phyloP scores from a whole-genome alignment of 1,284 basidiomycete genomes.

The Gymnopus androsaceus region DNA sequence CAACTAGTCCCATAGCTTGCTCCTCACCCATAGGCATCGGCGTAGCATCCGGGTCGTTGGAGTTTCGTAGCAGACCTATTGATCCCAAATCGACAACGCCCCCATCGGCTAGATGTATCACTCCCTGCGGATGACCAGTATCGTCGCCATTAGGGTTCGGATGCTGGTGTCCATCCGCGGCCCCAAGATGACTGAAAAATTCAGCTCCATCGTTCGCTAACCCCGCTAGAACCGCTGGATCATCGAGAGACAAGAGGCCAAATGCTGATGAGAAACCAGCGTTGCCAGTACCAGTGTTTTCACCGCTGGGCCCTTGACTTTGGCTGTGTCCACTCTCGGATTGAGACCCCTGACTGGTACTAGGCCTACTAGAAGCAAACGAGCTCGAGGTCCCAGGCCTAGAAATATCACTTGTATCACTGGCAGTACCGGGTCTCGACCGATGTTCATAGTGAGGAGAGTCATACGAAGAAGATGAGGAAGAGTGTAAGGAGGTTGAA shows the following conservation, averaged over 20 bases:
- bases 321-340: too few species aligned
- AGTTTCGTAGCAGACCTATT: too few species aligned
- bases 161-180: slow-evolving; percentile 21
- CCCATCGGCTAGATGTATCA: too few species aligned
- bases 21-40: slow-evolving; percentile 40
- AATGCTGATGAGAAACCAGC: slow-evolving; percentile 66
- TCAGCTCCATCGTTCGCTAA: slow-evolving; percentile 55
- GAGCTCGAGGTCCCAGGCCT: slow-evolving; percentile 12
- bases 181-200: slow-evolving; percentile 53
- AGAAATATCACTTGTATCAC: slow-evolving; percentile 4
- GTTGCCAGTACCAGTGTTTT: too few species aligned
- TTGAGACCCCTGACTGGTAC: too few species aligned
- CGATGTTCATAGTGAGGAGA: neutral
- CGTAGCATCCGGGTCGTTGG: slow-evolving; percentile 47
- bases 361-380: neutral
- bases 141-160: neutral
- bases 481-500: slow-evolving; percentile 1
- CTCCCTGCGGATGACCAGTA: too few species aligned
- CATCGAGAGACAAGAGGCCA: slow-evolving; percentile 71
- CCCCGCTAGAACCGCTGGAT: slow-evolving; percentile 63
- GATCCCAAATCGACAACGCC: too few species aligned
- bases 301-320: too few species aligned
- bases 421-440: slow-evolving; percentile 6
- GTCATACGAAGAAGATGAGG: slow-evolving; percentile 3
- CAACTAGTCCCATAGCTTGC: neutral